Percentiles rank a stretch among this genome's conserved stretches.
These are phyloP conservation scores for Dendrocalamus latiflorus DNA, from an alignment of 202 grass and related monocot species.

Conservation along the genomic window DNA sequence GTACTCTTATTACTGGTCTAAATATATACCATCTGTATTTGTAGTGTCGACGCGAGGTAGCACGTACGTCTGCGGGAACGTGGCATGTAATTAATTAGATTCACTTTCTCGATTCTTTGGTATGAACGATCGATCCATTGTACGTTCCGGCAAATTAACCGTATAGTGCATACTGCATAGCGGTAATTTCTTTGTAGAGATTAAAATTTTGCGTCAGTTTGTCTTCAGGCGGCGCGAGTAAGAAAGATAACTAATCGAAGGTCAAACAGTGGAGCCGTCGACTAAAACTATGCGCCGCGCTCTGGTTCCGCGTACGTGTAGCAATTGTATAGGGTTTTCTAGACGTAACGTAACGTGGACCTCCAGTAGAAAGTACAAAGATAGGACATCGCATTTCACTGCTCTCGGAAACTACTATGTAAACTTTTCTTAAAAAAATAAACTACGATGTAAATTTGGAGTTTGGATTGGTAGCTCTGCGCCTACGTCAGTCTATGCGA, in stretches of 20 bases:
- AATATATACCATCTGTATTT: neutral
- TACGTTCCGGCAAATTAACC: neutral
- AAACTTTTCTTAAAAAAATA: neutral
- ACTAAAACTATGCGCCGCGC: neutral
- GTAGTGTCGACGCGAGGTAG: neutral
- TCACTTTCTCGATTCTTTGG: slow-evolving; percentile 19
- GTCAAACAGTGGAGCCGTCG: neutral
- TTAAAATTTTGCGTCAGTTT: neutral
- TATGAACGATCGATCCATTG: slow-evolving; percentile 15
- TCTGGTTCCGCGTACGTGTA: neutral
- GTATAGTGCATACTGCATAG: neutral
- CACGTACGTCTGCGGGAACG: no score
- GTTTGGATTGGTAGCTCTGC: neutral
- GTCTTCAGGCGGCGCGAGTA: neutral
- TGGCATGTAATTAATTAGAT: neutral
- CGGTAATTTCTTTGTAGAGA: neutral
- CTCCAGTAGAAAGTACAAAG: neutral
- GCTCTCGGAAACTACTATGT: slow-evolving; percentile 3
- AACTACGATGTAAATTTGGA: neutral
- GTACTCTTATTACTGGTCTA: neutral
- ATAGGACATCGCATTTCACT: neutral
- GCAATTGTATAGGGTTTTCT: neutral
- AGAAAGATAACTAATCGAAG: neutral
- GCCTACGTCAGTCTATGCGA: neutral
- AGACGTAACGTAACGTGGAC: neutral